Percentiles rank a stretch among this genome's conserved stretches.
These are phyloP conservation scores for Claviceps paspali DNA, from an alignment of 2,329 filamentous ascomycete genomes.

Conservation along the genomic window DNA sequence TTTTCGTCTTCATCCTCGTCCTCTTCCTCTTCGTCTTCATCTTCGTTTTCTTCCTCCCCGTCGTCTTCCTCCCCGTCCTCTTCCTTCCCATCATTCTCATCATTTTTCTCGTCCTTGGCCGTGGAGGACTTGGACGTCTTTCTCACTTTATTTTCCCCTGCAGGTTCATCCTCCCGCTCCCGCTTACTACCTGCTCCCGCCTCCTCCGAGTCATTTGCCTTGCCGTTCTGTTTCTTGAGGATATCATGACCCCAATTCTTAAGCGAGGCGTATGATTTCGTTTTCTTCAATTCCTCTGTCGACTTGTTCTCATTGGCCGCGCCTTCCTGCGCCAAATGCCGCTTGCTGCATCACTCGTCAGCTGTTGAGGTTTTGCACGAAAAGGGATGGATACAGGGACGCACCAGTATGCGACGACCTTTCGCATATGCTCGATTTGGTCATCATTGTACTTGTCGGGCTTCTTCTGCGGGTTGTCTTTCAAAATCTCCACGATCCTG, in stretches of 20 bases:
- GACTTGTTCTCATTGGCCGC: constrained; percentile 39
- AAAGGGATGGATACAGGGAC: constrained; percentile 3
- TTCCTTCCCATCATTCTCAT: constrained; percentile 4
- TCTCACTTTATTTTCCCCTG: constrained; percentile 17
- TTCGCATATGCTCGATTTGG: constrained; percentile 42
- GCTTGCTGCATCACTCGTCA: constrained; percentile 26
- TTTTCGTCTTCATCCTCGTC: constrained; percentile 3
- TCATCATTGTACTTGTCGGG: constrained; percentile 40
- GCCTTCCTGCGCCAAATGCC: constrained; percentile 50
- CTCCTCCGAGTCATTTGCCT: constrained; percentile 5
- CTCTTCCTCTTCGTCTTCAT: constrained; percentile 4
- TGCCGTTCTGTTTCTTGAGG: constrained; percentile 22
- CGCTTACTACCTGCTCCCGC: constrained; percentile 14
- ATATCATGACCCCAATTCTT: constrained; percentile 48
- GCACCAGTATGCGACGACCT: constrained; percentile 45
- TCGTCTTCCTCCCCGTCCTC: constrained; percentile 4
- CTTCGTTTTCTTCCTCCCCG: neutral
- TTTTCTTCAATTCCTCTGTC: constrained; percentile 27
- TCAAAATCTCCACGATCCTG: constrained; percentile 47
- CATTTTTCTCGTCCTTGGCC: neutral
- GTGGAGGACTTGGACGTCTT: constrained; percentile 11
- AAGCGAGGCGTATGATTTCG: constrained; percentile 40
- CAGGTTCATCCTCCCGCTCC: constrained; percentile 10
- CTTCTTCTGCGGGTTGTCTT: constrained; percentile 44
- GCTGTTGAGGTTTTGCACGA: neutral